Evolutionary conservation across 805 yeast genomes (phyloP), one percentile per base, ranked within the genome.

Genomic region (Yarrowia porcina): DNA sequence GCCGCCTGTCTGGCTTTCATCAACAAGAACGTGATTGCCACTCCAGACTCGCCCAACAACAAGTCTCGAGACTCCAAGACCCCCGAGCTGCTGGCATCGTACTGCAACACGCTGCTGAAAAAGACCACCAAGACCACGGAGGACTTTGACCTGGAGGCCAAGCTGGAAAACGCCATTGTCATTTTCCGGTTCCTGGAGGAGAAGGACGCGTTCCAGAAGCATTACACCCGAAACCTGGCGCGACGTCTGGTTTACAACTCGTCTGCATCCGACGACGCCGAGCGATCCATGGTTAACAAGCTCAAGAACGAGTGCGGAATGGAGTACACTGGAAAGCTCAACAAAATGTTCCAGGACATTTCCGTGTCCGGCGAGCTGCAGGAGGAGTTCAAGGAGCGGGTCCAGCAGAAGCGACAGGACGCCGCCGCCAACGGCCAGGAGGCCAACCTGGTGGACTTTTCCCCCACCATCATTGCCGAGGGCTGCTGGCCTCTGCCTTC

Each of bases 291-390:
- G 66, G 90, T 94, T 65, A 90, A 90, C 69, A 84, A 89, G 69
- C 81, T 94, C 67, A 96, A 91, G 73, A 88, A 88, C 64, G 96
- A 88, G 65, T 93, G 94, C 74, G 90, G 96, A 18, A 80, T 87
- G 72, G 98, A 94, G 71, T 94, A 93, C 74, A 92, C 98, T 0
- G 87, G 90, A 62, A 93, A 92, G 74, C 89, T 94, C 74, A 89
- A 96, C 21, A 89, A 91, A 69, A 94, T 94, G 99, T 92, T 94
- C 74, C 89, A 88, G 72, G 99, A 94, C 75, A 90, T 94, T 79
- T 83, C 88, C 69, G 83, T 93, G 3, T 89, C 97, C 0, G 84
- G 83, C 65, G 93, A 90, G 63, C 79, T 94, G 71, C 88, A 85
- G 69, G 66, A 71, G n/a, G 74, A 77, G 56, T 86, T 87, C 70